Conservation (phyloP, 2,329 filamentous ascomycete genomes). For the Fusarium floridanum region DNA sequence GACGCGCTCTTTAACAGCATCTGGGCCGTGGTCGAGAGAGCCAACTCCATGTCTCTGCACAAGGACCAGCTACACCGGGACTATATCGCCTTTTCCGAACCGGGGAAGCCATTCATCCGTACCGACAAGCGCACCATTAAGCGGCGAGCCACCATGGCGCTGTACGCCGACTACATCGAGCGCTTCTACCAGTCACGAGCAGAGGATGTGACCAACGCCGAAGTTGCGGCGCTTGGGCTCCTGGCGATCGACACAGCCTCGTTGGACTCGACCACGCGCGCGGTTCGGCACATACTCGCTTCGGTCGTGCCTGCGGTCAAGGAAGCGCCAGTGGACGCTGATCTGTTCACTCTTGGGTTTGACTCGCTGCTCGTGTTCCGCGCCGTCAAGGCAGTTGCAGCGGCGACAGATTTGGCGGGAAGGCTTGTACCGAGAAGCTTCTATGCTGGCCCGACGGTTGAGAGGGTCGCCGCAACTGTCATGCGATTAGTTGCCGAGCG, state of each 20-base stretch:
- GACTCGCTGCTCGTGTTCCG: constrained; percentile 50
- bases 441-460: too few relatives aligned
- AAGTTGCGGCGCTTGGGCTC: constrained; percentile 20
- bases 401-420: too few relatives aligned
- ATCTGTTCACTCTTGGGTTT: constrained; percentile 48
- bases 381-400: constrained; percentile 42
- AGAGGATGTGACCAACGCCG: too few relatives aligned
- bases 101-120: constrained; percentile 57
- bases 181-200: constrained; percentile 53
- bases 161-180: constrained; percentile 62
- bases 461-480: too few relatives aligned
- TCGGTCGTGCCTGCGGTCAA: constrained; percentile 35
- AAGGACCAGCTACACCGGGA: constrained; percentile 58
- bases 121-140: constrained; percentile 62
- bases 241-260: constrained; percentile 42
- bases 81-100: constrained; percentile 57
- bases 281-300: constrained; percentile 34
- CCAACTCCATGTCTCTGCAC: constrained; percentile 55
- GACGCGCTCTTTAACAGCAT: constrained; percentile 55
- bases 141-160: constrained; percentile 53
- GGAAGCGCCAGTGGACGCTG: constrained; percentile 34
- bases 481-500: too few relatives aligned
- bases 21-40: constrained; percentile 58
- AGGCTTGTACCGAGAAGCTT: too few relatives aligned
- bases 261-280: constrained; percentile 35